Evolutionary conservation across 495 filamentous ascomycete genomes (phyloP), one percentile per base, ranked within the genome.

Genomic region (Penicillium coffeae): DNA sequence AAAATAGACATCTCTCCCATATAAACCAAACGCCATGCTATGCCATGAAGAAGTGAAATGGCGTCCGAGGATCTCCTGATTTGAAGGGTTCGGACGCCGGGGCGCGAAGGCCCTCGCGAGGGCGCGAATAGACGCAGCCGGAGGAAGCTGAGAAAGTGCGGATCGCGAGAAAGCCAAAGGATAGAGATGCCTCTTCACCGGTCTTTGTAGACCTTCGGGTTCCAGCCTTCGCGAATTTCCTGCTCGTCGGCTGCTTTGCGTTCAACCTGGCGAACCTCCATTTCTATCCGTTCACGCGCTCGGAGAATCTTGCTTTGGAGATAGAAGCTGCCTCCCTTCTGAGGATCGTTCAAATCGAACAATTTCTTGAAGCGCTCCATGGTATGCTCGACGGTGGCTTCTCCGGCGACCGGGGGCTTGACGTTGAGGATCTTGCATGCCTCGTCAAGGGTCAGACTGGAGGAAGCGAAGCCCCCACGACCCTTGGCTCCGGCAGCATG

Each of bases 351-450:
- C 51, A 76, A 63, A 60, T 97, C 94, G 66, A 97, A 98, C 39
- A 98, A 72, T 52, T 83, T 84, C 81, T 97, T 97, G 78, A 96
- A 98, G 36, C 89, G 80, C 48, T 86, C 82, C 74, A 85, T 86
- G 41, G 94, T 79, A 30, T 80, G 68, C 51, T 94, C 89, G 67
- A 88, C 72, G 63, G 89, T 81, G 15, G 84, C 73, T 58, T 88
- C 75, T n/a, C 84, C 89, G 45, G 75, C 81, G 58, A 86, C 80
- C 2, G 91, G 88, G 38, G 90, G 89, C 70, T 90, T 89, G 54
- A 97, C 90, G 67, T 97, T 95, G 46, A 98, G 81, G 65, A 98
- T 97, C 70, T 90, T 90, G 81, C 90, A 96, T 8, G 93, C 94
- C 71, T 98, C 93, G 54, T 95, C 91, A 43, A 98, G 81, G 7